Conservation (phyloP, 805 yeast species). For the Candida caryicola region DNA sequence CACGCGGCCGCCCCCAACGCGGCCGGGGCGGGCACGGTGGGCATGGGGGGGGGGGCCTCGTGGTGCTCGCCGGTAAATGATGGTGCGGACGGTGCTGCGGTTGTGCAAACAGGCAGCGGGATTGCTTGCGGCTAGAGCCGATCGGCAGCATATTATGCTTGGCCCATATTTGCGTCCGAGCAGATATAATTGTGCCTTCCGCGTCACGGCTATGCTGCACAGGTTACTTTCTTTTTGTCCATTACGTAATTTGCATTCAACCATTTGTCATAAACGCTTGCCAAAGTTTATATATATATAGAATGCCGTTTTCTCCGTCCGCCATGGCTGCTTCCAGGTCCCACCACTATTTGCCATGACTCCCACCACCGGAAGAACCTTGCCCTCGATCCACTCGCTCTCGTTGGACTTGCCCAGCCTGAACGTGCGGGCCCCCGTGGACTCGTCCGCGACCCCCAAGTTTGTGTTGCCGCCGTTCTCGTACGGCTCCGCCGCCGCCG, state of each 20-base stretch:
- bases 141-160: conserved; percentile 2
- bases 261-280: background rate
- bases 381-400: conserved; percentile 37
- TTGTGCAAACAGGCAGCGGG: background rate
- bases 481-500: conserved; percentile 3
- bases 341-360: background rate
- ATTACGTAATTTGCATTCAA: background rate
- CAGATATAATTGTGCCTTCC: background rate
- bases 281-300: background rate
- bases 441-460: background rate
- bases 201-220: conserved; percentile 3
- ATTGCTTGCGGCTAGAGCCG: background rate
- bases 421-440: background rate
- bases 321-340: no score
- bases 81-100: background rate
- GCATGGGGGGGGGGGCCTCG: no score
- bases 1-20: no score
- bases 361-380: conserved; percentile 10
- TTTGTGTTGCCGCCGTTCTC: conserved; percentile 1
- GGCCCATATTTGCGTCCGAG: conserved; percentile 1
- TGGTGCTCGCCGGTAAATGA: background rate
- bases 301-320: background rate
- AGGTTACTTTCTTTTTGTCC: conserved; percentile 4
- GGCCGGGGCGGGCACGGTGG: no score
- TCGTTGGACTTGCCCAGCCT: conserved; percentile 31